Evolutionary conservation across 495 filamentous ascomycete species (phyloP), one percentile per base, ranked within the genome.

Genomic region (Aspergillus ellipticus): DNA sequence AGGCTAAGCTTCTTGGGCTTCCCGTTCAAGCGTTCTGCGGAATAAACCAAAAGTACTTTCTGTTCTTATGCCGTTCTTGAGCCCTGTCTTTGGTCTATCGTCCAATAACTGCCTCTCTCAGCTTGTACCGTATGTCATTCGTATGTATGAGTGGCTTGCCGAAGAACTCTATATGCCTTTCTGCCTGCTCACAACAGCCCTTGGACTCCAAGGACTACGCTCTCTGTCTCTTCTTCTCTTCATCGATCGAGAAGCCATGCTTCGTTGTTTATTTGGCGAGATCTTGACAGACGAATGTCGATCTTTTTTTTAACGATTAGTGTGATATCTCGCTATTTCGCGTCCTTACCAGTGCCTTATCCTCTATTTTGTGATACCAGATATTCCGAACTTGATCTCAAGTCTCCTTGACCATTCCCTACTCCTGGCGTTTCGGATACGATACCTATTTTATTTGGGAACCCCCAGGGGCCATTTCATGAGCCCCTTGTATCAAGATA

Each of bases 31-130:
- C 61, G 58, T 63, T 62, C 65, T 69, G 64, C 69, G 65, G 63
- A 64, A 66, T 71, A 69, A 73, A 70, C 60, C 69, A 75, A 76
- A 77, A 74, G 71, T 69, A 72, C 61, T 56, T 53, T 57, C 56
- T 57, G 57, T 63, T 63, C 51, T 48, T 55, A 45, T 51, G 66
- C 62, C 64, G 58, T 67, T 67, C 59, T 56, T 58, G 58, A 48
- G 58, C 50, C 58, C 58, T 52, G 53, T 53, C 54, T 63, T 62
- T 69, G 65, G 61, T 57, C 51, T 55, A 41, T 53, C 42, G 31
- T 62, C 46, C 57, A 57, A 60, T 66, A 64, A 60, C 59, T 64
- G 57, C 49, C 66, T 67, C 59, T 60, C 48, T 61, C 62, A 59
- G 52, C 60, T 62, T 62, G 52, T 72, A 70, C 69, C 61, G 63